Evolutionary conservation across 164 flowering plant genomes (phyloP).

Genomic region (Chimonanthus salicifolius): DNA sequence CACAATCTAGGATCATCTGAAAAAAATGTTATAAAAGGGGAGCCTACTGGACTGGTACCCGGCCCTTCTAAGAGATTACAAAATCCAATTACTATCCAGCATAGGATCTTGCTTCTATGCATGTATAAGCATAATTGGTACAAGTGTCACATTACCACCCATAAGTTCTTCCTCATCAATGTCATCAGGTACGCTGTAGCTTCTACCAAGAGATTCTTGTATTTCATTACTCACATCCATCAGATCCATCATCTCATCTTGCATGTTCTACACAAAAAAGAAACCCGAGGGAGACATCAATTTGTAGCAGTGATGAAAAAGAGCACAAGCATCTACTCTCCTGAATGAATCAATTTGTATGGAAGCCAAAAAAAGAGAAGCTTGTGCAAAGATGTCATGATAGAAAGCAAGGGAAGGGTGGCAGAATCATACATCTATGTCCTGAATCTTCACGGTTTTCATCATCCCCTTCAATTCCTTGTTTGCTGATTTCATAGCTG

Average conservation of each 20-base stretch:
- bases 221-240: constrained; percentile 93
- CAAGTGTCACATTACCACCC: constrained; percentile 64
- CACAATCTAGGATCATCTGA: background rate
- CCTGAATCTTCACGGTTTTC: constrained; percentile 82
- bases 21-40: background rate
- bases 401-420: background rate
- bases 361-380: background rate
- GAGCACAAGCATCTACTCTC: background rate
- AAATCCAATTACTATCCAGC: background rate
- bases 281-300: background rate
- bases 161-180: constrained; percentile 94
- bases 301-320: background rate
- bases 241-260: constrained; percentile 99
- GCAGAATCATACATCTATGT: constrained; percentile 65
- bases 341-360: background rate
- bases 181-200: constrained; percentile 95
- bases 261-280: constrained; percentile 54
- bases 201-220: constrained; percentile 94
- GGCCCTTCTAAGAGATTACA: background rate
- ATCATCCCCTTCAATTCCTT: constrained; percentile 88
- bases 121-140: background rate
- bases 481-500: constrained; percentile 78
- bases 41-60: background rate
- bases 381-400: background rate
- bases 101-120: background rate